Evolutionary conservation across 495 filamentous ascomycete species (phyloP), one percentile per base, ranked within the genome.

Genomic region (Pseudevernia furfuracea): DNA sequence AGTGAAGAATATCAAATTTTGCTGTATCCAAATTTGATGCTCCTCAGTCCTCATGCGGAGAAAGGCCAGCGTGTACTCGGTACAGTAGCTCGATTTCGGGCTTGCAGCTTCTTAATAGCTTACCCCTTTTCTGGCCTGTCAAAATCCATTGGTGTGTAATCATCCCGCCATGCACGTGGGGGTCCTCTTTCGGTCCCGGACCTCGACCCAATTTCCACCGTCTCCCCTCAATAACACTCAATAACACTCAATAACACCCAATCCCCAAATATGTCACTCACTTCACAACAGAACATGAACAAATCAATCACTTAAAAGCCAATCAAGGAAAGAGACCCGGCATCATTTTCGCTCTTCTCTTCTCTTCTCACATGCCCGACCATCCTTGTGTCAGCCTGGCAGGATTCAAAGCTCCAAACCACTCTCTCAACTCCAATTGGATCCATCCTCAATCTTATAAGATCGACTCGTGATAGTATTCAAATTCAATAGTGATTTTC

Each of bases 401-500:
- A 9, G 56, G 32, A 38, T 59, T 3, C 9, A 30, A 55, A 19
- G 28, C 28, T 28, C 30, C 21, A 39, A 12, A 37, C n/a, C 60
- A 6, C 9, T 28, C 9, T 28, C 41, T 14, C 8, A 34, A 49
- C 39, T 28, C 36, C 41, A 10, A 34, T 37, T 12, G 8, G 11
- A 49, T 23, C 36, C 23, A n/a, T n/a, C n/a, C n/a, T n/a, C n/a
- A n/a, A n/a, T 11, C 19, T 21, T 19, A 17, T n/a, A 14, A 41
- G 8, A n/a, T 21, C 4, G 12, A 41, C 17, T 32, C 36, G 14
- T 37, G 19, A 17, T 44, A 38, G n/a, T n/a, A n/a, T n/a, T n/a
- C n/a, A n/a, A n/a, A n/a, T 9, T 62, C 32, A 59, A 34, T 59
- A 60, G 23, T 53, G n/a, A n/a, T 55, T 62, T 36, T 67, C 66